Evolutionary conservation across 2,329 filamentous ascomycete species (phyloP).

Genomic region (Sarocladium oryzae): DNA sequence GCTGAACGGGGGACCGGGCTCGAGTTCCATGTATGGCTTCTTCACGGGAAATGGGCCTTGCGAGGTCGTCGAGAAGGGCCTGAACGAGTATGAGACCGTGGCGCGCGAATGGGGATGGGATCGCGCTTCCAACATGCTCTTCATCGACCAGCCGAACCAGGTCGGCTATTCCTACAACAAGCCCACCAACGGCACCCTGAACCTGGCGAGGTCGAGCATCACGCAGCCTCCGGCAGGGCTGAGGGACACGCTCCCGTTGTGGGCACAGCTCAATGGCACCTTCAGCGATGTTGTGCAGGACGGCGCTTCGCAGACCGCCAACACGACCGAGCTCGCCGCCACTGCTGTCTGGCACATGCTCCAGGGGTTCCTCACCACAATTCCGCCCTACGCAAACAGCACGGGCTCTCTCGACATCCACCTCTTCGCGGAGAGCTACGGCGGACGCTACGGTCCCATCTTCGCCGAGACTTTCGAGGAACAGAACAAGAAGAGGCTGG

Average conservation of each 20-base stretch:
- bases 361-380: constrained; percentile 56
- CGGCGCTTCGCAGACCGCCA: constrained; percentile 19
- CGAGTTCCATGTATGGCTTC: constrained; percentile 57
- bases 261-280: constrained; percentile 47
- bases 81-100: constrained; percentile 46
- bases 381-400: constrained; percentile 32
- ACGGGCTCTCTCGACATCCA: constrained; percentile 47
- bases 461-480: constrained; percentile 48
- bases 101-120: constrained; percentile 62
- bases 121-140: constrained; percentile 46
- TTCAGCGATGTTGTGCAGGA: constrained; percentile 16
- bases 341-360: constrained; percentile 46
- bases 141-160: constrained; percentile 61
- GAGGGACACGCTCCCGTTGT: constrained; percentile 15
- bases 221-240: constrained; percentile 19
- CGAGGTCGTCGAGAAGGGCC: constrained; percentile 39
- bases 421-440: constrained; percentile 62
- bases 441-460: constrained; percentile 52
- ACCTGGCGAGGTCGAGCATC: constrained; percentile 11
- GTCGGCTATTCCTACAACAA: constrained; percentile 64
- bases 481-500: constrained; percentile 47
- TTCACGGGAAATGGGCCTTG: constrained; percentile 55
- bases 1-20: constrained; percentile 62
- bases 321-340: constrained; percentile 22
- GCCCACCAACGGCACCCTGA: constrained; percentile 30